Evolutionary conservation across 2,329 filamentous ascomycete species (phyloP), one percentile per base, ranked within the genome.

Genomic region (Pseudopithomyces chartarum): DNA sequence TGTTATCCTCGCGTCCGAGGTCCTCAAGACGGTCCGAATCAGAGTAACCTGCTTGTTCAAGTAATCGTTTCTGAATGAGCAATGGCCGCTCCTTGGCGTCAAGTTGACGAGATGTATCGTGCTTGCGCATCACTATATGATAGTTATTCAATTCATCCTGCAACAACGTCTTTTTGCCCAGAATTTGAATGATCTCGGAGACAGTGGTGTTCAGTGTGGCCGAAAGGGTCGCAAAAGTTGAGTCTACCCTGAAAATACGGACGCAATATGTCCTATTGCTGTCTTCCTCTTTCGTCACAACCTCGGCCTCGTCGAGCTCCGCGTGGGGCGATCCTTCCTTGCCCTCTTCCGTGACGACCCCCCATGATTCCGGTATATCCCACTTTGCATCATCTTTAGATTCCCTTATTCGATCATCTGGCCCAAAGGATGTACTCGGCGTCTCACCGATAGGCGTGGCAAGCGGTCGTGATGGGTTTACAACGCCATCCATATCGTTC

Each of bases 281-380:
- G 69, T 91, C 90, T 73, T 94, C 90, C 2, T 88, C 85, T 48
- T 86, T 85, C 6, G 86, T 82, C n/a, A 86, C 83, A 49, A 85
- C 84, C 45, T 86, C 87, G 26, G 84, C 80, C 53, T 94, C 90
- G 60, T 92, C 90, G 13, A 85, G 80, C 55, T 92, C 90, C 73
- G 78, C 64, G 80, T 84, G 63, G n/a, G 82, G 69, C 12, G 78
- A 75, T 50, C 82, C 80, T 59, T 26, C 34, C 42, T 84, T 84
- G 53, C 91, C 89, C 64, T 92, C 88, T 7, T 85, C 85, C 56
- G 87, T 88, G 64, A 90, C 91, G 23, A 98, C 94, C 49, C 91
- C 92, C 95, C 95, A 99, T 73, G 93, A 97, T 74, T 98, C 94
- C 1, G 95, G 94, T 3, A 93, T 93, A 74, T 96, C 91, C 94